These are phyloP conservation scores for Sonneratia caseolaris DNA, from an alignment of 345 rosid genomes.

Conservation along the genomic window DNA sequence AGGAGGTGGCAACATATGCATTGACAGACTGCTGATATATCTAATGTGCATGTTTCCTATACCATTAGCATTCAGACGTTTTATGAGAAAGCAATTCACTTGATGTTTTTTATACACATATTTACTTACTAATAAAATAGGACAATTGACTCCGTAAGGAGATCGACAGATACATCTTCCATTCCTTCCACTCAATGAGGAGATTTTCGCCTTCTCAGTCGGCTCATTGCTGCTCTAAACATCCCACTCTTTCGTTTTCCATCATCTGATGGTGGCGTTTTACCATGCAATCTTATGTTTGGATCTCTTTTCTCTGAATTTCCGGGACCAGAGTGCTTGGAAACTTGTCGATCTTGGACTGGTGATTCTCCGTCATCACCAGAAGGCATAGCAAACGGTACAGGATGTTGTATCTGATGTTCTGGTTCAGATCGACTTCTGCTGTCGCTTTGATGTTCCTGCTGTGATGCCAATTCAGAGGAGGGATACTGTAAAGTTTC, in stretches of 20 bases:
- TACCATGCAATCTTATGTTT: neutral
- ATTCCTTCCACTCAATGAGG: neutral
- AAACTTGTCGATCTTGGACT: neutral
- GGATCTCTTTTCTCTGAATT: neutral
- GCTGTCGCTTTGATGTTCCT: neutral
- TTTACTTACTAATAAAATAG: no score
- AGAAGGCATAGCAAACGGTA: neutral
- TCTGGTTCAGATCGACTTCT: neutral
- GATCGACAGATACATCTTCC: neutral
- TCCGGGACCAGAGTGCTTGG: neutral
- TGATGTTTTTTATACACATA: no score
- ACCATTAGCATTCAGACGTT: no score
- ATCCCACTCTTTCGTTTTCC: neutral
- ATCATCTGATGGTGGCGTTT: neutral
- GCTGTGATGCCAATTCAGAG: conserved; percentile 33
- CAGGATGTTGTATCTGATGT: neutral
- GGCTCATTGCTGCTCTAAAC: conserved; percentile 2
- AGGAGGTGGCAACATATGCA: no score
- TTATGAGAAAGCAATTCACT: no score
- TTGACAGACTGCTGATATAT: no score
- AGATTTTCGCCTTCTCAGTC: neutral
- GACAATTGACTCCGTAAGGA: neutral
- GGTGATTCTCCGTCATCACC: neutral
- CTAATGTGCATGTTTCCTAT: no score
- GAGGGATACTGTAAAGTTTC: conserved; percentile 42